Conservation (phyloP, 1,284 basidiomycete species). For the Mycena sp. region DNA sequence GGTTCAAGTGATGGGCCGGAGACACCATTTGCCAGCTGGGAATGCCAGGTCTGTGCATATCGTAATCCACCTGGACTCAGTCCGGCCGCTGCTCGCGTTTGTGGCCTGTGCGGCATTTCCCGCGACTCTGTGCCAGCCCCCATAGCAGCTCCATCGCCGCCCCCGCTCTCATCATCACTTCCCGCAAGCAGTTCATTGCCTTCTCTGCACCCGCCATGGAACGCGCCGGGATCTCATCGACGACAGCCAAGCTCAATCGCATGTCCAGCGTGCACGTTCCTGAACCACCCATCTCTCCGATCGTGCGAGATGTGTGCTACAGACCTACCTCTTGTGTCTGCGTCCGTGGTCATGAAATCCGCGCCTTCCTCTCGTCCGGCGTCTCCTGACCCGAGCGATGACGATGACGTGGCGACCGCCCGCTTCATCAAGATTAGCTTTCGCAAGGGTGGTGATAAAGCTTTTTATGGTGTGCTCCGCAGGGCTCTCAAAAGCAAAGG, state of each 20-base stretch:
- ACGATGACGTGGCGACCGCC: slow-evolving; percentile 43
- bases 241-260: slow-evolving; percentile 53
- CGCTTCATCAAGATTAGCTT: slow-evolving; percentile 85
- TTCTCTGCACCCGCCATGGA: slow-evolving; percentile 47
- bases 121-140: slow-evolving; percentile 54
- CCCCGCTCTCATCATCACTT: slow-evolving; percentile 47
- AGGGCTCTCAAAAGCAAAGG: slow-evolving; percentile 80
- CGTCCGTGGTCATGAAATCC: slow-evolving; percentile 57
- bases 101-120: slow-evolving; percentile 82
- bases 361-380: slow-evolving; percentile 69
- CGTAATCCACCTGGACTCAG: slow-evolving; percentile 80
- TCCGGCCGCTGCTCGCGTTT: slow-evolving; percentile 70
- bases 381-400: slow-evolving; percentile 58
- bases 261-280: slow-evolving; percentile 92
- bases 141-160: slow-evolving; percentile 41
- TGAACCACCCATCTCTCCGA: slow-evolving; percentile 84
- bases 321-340: slow-evolving; percentile 55
- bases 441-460: slow-evolving; percentile 89
- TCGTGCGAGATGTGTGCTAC: slow-evolving; percentile 92
- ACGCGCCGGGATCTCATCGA: slow-evolving; percentile 33
- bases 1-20: slow-evolving; percentile 39
- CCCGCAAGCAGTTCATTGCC: slow-evolving; percentile 50
- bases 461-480: slow-evolving; percentile 86
- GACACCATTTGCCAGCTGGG: slow-evolving; percentile 71
- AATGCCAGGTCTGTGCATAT: slow-evolving; percentile 88